Evolutionary conservation across 192 early-diverging fungal genomes (phyloP), one percentile per base, ranked within the genome.

Genomic region (Lobulomyces angularis): DNA sequence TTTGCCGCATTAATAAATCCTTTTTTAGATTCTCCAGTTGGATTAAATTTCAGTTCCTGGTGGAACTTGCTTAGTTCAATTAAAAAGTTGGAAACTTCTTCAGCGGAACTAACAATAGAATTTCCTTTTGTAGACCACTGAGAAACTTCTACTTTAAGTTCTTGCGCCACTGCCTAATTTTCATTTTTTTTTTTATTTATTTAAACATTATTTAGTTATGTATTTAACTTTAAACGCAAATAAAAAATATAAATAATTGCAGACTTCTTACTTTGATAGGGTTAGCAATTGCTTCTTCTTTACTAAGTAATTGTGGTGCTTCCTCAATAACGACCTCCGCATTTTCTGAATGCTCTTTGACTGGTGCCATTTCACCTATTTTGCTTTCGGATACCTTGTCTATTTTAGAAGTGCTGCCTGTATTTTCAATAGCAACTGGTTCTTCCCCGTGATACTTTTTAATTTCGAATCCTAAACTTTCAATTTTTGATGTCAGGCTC

Each of bases 61-160:
- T 69, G 61, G 28, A 39, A 35, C 12, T 39, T 24, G 5, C 53
- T 50, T n/a, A 74, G 56, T 22, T 48, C 41, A 20, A 35, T 29
- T 14, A 74, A 48, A 8, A 38, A 39, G 12, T 55, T 27, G 2
- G 63, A 62, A 35, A 74, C 58, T 14, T 48, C 37, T 3, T 35
- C 41, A 27, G 55, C 51, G 8, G 50, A 39, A n/a, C 35, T 17
- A 7, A 74, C 50, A 35, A 74, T 55, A 9, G 56, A 46, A 51
- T 74, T 74, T 8, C 58, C 48, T 19, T 46, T 46, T 9, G 52
- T 2, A 1, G 57, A 41, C 62, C 63, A 74, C 41, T 53, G 31
- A 27, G 64, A 61, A 0, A 66, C 54, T 37, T 59, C 66, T 27
- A 74, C 63, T 34, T 55, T 58, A 31, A 74, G 58, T 45, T 74